Conservation (phyloP, 805 yeast species). For the Wickerhamiella dianesei region DNA sequence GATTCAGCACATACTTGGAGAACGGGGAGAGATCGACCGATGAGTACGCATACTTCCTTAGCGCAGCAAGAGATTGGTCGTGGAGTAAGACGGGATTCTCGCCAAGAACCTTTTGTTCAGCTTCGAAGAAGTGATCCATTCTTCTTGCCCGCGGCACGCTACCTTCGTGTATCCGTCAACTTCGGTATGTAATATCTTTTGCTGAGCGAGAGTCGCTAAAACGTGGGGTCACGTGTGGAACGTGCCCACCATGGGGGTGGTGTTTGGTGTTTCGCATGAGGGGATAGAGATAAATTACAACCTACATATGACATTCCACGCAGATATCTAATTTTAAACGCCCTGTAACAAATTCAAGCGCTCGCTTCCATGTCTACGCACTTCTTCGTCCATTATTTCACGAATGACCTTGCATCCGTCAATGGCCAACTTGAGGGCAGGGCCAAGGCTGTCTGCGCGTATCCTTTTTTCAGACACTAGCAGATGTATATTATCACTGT, state of each 20-base stretch:
- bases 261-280: too few relatives aligned
- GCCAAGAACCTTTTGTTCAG: constrained; percentile 18
- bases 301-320: too few relatives aligned
- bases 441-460: constrained; percentile 68
- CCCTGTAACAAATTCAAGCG: not conserved
- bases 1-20: constrained; percentile 64
- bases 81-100: constrained; percentile 16
- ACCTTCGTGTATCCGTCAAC: too few relatives aligned
- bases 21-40: constrained; percentile 68
- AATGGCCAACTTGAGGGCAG: constrained; percentile 64
- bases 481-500: constrained; percentile 62
- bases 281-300: too few relatives aligned
- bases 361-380: constrained; percentile 30
- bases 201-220: not conserved
- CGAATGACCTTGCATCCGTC: constrained; percentile 76
- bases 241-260: too few relatives aligned
- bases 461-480: constrained; percentile 69
- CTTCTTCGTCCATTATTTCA: constrained; percentile 74
- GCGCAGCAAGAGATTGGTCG: constrained; percentile 16
- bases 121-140: constrained; percentile 19
- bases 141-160: too few relatives aligned
- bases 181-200: too few relatives aligned
- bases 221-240: not conserved
- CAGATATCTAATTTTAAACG: not conserved
- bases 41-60: constrained; percentile 20